Evolutionary conservation across 2,329 filamentous ascomycete genomes (phyloP), one percentile per base, ranked within the genome.

Genomic region (Rugonectria rugulosa): DNA sequence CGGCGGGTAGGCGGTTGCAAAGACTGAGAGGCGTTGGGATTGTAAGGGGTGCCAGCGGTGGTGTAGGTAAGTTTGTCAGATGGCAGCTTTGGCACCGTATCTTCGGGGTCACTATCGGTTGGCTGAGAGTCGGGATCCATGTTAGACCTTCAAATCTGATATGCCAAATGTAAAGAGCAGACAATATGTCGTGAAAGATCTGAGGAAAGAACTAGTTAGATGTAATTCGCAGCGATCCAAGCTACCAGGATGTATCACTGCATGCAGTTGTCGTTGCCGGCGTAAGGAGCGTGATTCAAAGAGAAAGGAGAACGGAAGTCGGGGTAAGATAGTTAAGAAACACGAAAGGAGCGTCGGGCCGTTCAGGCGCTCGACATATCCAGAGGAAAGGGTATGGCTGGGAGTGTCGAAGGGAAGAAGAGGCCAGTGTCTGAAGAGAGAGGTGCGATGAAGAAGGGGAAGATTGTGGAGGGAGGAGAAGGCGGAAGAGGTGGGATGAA

Each of bases 31-130:
- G 74, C 70, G 54, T 74, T 74, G 3, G 81, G 80, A 27, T 81
- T 81, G 70, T 81, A 84, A 41, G 82, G 73, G 4, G 82, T 83
- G n/a, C 82, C 82, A 19, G 82, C 82, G 7, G 82, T 84, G 14
- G 81, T 84, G 64, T 83, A 85, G 38, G 76, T 79, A 21, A 73
- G 72, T 57, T 76, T 75, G 50, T 65, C 72, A 53, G 56, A 62
- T 29, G 63, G 56, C 31, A 63, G 62, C 23, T 53, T 53, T 44
- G 65, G 60, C 37, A 63, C 66, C 38, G 60, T 61, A 26, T 65
- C 32, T 20, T 50, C 60, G 27, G 62, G 59, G 43, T 67, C 64
- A 37, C 60, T 50, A 47, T 64, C 54, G 51, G 58, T 66, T 49
- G 51, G 56, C 53, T 62, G 61, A 44, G 70, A 66, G 55, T 68